Evolutionary conservation across 768 basidiomycete species (phyloP).

Genomic region (Amanita exitialis): DNA sequence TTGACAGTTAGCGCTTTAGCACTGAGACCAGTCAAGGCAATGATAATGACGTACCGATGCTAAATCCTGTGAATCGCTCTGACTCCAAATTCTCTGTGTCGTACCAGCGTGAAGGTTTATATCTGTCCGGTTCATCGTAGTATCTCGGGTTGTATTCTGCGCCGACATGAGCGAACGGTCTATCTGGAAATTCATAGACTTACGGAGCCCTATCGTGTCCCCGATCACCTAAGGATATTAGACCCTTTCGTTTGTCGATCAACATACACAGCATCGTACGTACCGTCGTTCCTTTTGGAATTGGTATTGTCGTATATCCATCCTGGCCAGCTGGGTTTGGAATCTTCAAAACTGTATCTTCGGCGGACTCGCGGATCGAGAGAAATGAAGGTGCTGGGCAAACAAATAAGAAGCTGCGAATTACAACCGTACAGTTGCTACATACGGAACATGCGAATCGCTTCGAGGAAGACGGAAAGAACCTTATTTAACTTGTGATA

Average conservation of each 20-base stretch:
- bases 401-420: not conserved
- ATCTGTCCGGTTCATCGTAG: constrained; percentile 26
- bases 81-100: constrained; percentile 8
- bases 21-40: not conserved
- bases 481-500: constrained; percentile 16
- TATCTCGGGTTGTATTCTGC: constrained; percentile 25
- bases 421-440: constrained; percentile 6
- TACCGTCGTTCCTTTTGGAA: constrained; percentile 2
- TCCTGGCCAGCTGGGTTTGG: constrained; percentile 11
- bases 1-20: not conserved
- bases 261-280: not conserved
- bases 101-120: constrained; percentile 28
- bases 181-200: not conserved
- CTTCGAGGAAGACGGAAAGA: constrained; percentile 20
- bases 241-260: not conserved
- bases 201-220: constrained; percentile 1
- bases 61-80: constrained; percentile 7
- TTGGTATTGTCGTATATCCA: not conserved
- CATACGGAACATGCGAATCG: constrained; percentile 19
- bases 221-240: not conserved
- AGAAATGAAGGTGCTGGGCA: constrained; percentile 9
- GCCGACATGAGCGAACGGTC: not conserved
- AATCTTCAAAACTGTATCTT: constrained; percentile 17
- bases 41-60: constrained; percentile 4
- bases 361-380: constrained; percentile 17